Conservation (phyloP, 495 filamentous ascomycete species). For the Xylaria curta region DNA sequence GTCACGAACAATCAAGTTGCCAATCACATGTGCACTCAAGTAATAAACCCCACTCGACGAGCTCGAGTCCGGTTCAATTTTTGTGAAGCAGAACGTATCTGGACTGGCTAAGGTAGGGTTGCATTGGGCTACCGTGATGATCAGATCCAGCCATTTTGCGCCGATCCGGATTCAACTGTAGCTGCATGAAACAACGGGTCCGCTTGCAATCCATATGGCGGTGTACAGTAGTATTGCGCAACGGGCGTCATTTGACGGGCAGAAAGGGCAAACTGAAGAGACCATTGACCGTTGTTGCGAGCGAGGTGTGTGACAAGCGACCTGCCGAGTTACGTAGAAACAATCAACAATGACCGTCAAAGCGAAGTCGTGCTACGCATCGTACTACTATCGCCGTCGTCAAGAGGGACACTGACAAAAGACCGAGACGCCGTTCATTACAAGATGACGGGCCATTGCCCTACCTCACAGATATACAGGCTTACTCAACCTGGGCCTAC, state of each 20-base stretch:
- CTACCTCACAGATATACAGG: slow-evolving; percentile 12
- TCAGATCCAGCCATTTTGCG: slow-evolving; percentile 22
- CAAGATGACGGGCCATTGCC: slow-evolving; percentile 12
- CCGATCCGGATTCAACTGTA: slow-evolving; percentile 24
- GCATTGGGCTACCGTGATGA: slow-evolving; percentile 26
- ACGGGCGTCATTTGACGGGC: background rate
- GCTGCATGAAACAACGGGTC: slow-evolving; percentile 26
- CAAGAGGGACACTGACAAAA: slow-evolving; percentile 6
- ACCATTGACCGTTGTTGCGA: background rate
- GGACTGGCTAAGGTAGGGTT: slow-evolving; percentile 21
- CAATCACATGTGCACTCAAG: slow-evolving; percentile 16
- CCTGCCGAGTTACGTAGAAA: background rate
- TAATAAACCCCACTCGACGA: slow-evolving; percentile 3
- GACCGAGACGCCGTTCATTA: slow-evolving; percentile 16
- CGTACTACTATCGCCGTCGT: background rate
- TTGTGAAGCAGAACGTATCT: slow-evolving; percentile 6
- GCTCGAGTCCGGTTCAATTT: background rate
- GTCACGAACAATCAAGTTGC: background rate
- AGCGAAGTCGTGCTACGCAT: background rate
- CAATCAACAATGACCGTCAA: background rate
- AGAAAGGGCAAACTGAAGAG: slow-evolving; percentile 5
- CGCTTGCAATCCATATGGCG: slow-evolving; percentile 26
- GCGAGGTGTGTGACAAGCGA: slow-evolving; percentile 8
- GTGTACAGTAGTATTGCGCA: slow-evolving; percentile 26
- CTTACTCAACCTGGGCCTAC: background rate